These are phyloP conservation scores for Globisporangium uncinulatum DNA, from an alignment of 352 stramenopile species.

Conservation along the genomic window DNA sequence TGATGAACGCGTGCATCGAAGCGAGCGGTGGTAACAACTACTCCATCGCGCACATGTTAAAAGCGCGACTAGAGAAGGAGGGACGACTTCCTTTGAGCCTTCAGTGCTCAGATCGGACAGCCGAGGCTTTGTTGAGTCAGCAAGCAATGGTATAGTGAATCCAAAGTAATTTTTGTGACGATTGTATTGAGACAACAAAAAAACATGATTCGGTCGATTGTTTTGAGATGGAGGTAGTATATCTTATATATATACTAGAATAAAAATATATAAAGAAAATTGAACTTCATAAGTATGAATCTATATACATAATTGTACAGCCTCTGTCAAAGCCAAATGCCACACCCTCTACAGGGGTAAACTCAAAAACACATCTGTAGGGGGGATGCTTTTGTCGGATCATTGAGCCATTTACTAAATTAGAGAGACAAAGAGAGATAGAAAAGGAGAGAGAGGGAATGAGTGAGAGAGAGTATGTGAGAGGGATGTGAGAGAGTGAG, in stretches of 20 bases:
- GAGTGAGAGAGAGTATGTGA: too few species aligned
- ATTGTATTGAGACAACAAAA: neutral
- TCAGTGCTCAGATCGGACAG: neutral
- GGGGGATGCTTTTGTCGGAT: too few species aligned
- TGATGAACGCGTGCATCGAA: neutral
- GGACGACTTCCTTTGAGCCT: neutral
- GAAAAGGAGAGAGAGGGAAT: too few species aligned
- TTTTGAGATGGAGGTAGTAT: slow-evolving; percentile 1
- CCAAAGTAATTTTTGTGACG: neutral
- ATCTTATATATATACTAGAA: too few species aligned
- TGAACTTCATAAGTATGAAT: too few species aligned
- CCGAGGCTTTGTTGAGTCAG: too few species aligned
- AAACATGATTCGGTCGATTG: neutral
- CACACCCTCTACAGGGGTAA: too few species aligned
- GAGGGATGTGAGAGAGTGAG: too few species aligned
- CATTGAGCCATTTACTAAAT: too few species aligned
- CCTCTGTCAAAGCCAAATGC: neutral
- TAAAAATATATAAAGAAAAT: too few species aligned
- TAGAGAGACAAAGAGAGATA: too few species aligned
- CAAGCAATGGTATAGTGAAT: neutral
- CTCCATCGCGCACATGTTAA: neutral
- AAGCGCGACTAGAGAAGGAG: neutral
- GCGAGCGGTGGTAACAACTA: neutral
- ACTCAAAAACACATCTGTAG: too few species aligned
- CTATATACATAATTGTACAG: neutral